These are phyloP conservation scores for Pontederia crassipes DNA, from an alignment of 176 grass and related monocot species.

Conservation along the genomic window DNA sequence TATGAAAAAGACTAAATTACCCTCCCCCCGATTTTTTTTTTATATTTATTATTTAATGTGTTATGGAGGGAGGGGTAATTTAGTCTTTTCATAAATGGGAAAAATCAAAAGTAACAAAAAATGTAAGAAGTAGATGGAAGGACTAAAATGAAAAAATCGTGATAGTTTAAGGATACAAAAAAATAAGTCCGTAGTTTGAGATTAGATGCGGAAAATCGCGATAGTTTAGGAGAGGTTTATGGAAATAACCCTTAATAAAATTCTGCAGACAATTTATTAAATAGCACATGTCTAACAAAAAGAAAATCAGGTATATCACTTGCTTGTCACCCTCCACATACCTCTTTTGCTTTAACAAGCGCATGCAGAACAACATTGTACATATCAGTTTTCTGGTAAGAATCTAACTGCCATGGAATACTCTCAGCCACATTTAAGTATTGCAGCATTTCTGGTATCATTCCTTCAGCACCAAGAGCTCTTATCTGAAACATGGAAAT, in stretches of 20 bases:
- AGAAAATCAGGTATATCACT: background rate
- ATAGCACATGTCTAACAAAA: too few relatives aligned
- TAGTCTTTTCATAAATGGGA: too few relatives aligned
- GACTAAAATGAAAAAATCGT: too few relatives aligned
- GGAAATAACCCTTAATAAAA: background rate
- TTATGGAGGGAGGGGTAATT: background rate
- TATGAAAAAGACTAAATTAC: too few relatives aligned
- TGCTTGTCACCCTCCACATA: constrained; percentile 25
- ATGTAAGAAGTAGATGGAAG: too few relatives aligned
- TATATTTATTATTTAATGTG: background rate
- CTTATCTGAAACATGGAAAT: constrained; percentile 37
- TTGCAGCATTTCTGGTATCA: constrained; percentile 76
- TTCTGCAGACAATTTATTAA: background rate
- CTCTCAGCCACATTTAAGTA: constrained; percentile 74
- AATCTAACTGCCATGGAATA: constrained; percentile 35
- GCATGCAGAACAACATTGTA: constrained; percentile 50
- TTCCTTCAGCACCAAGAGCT: constrained; percentile 79
- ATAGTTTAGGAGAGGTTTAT: too few relatives aligned
- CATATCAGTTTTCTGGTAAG: constrained; percentile 52
- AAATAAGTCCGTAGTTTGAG: too few relatives aligned
- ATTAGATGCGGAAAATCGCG: too few relatives aligned
- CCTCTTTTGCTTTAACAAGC: constrained; percentile 52
- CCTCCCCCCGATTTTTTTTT: background rate
- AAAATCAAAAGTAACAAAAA: too few relatives aligned
- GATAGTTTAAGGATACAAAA: too few relatives aligned